Conservation (phyloP, 164 flowering plant species). For the Liquidambar formosana region DNA sequence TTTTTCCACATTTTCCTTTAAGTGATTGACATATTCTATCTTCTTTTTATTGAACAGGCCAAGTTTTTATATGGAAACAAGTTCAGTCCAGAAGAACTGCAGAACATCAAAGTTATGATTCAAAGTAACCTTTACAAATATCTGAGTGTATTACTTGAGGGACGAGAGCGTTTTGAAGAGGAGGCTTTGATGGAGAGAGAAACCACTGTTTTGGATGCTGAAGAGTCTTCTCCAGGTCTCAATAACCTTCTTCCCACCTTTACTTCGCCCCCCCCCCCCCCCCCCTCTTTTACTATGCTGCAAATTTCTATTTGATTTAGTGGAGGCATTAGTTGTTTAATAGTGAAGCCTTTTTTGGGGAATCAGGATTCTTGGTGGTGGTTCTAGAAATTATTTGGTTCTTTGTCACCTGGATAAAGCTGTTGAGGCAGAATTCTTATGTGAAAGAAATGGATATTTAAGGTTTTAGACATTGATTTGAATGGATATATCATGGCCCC, state of each 20-base stretch:
- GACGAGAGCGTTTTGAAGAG: constrained; percentile 92
- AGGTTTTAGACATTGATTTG: too few relatives aligned
- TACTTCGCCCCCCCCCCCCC: too few relatives aligned
- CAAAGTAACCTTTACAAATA: constrained; percentile 95
- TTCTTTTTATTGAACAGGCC: constrained; percentile 53
- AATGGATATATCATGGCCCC: too few relatives aligned
- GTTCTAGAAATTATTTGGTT: background rate
- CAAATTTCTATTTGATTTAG: background rate
- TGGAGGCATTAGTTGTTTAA: background rate
- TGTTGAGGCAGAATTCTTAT: background rate
- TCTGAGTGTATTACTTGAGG: constrained; percentile 90
- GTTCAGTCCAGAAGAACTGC: constrained; percentile 71
- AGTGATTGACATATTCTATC: background rate
- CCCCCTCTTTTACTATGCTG: background rate
- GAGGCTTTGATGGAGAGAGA: constrained; percentile 39
- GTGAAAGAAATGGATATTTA: too few relatives aligned
- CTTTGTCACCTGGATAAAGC: background rate
- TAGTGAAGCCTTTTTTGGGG: background rate
- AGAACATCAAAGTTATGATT: constrained; percentile 85
- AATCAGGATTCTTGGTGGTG: background rate
- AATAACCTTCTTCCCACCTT: background rate
- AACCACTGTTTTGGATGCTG: constrained; percentile 18
- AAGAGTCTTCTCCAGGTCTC: constrained; percentile 29
- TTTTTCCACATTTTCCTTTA: background rate
- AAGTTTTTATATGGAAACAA: constrained; percentile 82